Base-by-base conservation (phyloP, 345 rosid species). In the Citrus reticulata region DNA sequence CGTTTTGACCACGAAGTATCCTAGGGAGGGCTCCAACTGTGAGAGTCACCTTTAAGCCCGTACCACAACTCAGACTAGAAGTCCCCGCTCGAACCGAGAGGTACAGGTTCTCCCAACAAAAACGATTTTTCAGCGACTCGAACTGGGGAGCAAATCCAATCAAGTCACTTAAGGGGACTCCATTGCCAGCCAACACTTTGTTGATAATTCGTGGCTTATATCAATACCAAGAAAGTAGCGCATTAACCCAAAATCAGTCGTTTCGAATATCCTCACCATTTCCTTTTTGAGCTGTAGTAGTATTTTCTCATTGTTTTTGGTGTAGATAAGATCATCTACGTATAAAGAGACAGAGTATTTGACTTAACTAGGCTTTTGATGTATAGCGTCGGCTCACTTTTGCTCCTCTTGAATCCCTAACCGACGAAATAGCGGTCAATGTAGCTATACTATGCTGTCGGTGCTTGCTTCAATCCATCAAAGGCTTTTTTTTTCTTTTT, bases 371-470 rank as follows among this genome's bases (percentile, higher is more conserved):
- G 4, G 6, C 2, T 14, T 4, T 39, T 74, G 1, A 25, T n/a
- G 46, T 39, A 74, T 1, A 62, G 14, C 0, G 49, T 42, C 1
- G 14, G 24, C 29, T 74, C 42, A 29, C 13, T 74, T 16, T 37
- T 11, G 1, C 69, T 42, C 19, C 22, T 61, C 2, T 2, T 25
- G 19, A 27, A 74, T 62, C 1, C 7, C 3, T 34, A 6, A 9
- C 3, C 3, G 0, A n/a, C 2, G 2, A 74, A 9, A 2, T 40
- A 25, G 1, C 1, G 0, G 0, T 62, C 25, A 25, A 62, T 27
- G 3, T 7, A 4, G 1, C 7, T 10, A 27, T 39, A 42, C 29
- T 5, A 61, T 4, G 74, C 55, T n/a, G 7, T 0, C 0, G 0
- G 27, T 4, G 57, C 74, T 27, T 79, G 59, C 19, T 39, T 73